phyloP scores from a whole-genome alignment of 2,329 filamentous ascomycete genomes.

The Parastagonospora nodorum region DNA sequence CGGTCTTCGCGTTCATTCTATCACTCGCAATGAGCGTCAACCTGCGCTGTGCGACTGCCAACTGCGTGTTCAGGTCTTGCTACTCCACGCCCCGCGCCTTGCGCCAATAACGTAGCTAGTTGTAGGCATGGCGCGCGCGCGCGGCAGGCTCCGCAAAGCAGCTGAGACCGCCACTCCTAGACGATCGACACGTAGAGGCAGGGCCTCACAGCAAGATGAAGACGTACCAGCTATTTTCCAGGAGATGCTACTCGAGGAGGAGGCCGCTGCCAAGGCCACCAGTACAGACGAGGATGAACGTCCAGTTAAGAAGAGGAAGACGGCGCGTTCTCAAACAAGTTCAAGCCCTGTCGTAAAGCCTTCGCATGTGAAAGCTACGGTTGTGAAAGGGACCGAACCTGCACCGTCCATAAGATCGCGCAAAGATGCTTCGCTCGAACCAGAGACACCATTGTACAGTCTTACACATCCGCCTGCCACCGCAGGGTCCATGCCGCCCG shows the following conservation, averaged over 20 bases:
- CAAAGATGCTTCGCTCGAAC: slow-evolving; percentile 5
- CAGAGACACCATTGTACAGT: slow-evolving; percentile 7
- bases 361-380: not conserved
- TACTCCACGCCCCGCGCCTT: not conserved
- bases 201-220: slow-evolving; percentile 25
- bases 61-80: slow-evolving; percentile 1
- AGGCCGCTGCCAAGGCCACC: slow-evolving; percentile 33
- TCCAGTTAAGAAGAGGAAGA: slow-evolving; percentile 47
- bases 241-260: slow-evolving; percentile 53
- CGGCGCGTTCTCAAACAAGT: slow-evolving; percentile 12
- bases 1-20: not conserved
- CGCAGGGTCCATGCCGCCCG: slow-evolving; percentile 1
- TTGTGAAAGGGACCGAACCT: not conserved
- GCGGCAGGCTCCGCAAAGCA: slow-evolving; percentile 28
- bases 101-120: slow-evolving; percentile 3
- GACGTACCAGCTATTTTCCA: slow-evolving; percentile 51
- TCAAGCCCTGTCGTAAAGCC: slow-evolving; percentile 6
- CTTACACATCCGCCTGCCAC: slow-evolving; percentile 2
- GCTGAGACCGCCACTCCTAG: slow-evolving; percentile 18
- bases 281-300: slow-evolving; percentile 35
- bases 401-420: slow-evolving; percentile 13
- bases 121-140: slow-evolving; percentile 33
- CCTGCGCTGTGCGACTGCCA: not conserved
- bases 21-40: not conserved
- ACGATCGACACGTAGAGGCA: slow-evolving; percentile 30